Evolutionary conservation across 176 grass and related monocot genomes (phyloP).

Genomic region (Avena atlantica): DNA sequence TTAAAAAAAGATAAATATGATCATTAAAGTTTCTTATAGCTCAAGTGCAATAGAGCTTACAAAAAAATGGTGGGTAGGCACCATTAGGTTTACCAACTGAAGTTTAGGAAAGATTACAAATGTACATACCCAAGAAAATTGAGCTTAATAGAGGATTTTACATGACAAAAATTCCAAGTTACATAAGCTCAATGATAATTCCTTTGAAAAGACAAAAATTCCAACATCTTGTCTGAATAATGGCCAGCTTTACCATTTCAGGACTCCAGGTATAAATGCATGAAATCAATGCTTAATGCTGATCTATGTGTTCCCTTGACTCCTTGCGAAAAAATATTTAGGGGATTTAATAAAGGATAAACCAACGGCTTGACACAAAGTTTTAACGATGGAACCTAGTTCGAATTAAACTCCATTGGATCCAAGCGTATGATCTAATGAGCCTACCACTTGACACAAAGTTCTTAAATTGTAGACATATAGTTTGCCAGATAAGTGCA

Average conservation of each 20-base stretch:
- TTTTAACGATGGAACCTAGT: conserved; percentile 15
- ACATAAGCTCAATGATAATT: conserved; percentile 10
- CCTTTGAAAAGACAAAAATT: neutral
- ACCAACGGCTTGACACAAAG: neutral
- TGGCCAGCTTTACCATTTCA: conserved; percentile 13
- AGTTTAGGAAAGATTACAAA: neutral
- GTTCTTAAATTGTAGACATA: neutral
- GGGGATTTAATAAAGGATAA: conserved; percentile 2
- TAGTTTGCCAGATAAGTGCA: conserved; percentile 27
- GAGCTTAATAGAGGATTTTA: conserved; percentile 17
- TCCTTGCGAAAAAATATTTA: neutral
- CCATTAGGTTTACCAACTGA: conserved; percentile 29
- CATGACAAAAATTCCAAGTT: conserved; percentile 16
- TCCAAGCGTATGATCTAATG: conserved; percentile 21
- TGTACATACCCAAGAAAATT: conserved; percentile 16
- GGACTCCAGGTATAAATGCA: conserved; percentile 5
- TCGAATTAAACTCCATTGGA: conserved; percentile 29
- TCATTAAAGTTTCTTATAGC: conserved; percentile 30
- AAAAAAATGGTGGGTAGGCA: conserved; percentile 9
- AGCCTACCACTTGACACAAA: neutral
- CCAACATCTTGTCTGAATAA: conserved; percentile 14
- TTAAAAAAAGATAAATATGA: conserved; percentile 18
- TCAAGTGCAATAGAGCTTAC: neutral
- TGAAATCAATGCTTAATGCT: conserved; percentile 6
- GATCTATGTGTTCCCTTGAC: conserved; percentile 16